Conservation (phyloP, 2,329 filamentous ascomycete genomes). For the Botrytis squamosa region DNA sequence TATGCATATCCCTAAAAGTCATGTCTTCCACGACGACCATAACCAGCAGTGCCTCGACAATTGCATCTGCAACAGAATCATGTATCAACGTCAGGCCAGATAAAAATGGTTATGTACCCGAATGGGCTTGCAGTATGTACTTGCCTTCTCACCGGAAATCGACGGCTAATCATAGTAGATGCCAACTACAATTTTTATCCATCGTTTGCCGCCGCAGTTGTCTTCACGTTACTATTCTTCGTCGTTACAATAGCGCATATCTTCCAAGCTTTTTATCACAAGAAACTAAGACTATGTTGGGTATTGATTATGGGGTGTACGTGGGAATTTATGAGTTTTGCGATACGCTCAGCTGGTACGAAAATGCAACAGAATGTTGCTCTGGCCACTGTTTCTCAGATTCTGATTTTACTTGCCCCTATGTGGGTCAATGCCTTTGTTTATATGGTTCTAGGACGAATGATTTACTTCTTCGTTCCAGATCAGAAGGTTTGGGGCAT, state of each 20-base stretch:
- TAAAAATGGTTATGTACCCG: constrained; percentile 32
- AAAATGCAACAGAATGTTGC: constrained; percentile 39
- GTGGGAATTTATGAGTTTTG: constrained; percentile 46
- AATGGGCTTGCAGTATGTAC: constrained; percentile 36
- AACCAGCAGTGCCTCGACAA: background rate
- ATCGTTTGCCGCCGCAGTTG: constrained; percentile 41
- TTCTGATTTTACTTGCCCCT: constrained; percentile 46
- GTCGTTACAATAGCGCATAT: constrained; percentile 38
- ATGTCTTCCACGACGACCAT: background rate
- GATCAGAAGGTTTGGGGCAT: constrained; percentile 40
- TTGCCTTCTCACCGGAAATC: background rate
- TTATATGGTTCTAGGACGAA: constrained; percentile 40
- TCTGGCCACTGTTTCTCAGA: constrained; percentile 40
- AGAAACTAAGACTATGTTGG: constrained; percentile 43
- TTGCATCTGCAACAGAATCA: background rate
- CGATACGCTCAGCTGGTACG: constrained; percentile 44
- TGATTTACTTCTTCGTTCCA: constrained; percentile 41
- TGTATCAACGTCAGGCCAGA: constrained; percentile 6
- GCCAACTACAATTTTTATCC: constrained; percentile 42
- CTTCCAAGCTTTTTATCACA: constrained; percentile 41
- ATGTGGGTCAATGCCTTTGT: constrained; percentile 40
- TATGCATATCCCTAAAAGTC: background rate
- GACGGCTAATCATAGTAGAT: constrained; percentile 22
- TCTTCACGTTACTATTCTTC: constrained; percentile 42
- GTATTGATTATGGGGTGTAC: constrained; percentile 46